Percentiles rank a stretch among this genome's conserved stretches.
Conservation (phyloP, 352 stramenopile species). For the Pythium myriotylum region DNA sequence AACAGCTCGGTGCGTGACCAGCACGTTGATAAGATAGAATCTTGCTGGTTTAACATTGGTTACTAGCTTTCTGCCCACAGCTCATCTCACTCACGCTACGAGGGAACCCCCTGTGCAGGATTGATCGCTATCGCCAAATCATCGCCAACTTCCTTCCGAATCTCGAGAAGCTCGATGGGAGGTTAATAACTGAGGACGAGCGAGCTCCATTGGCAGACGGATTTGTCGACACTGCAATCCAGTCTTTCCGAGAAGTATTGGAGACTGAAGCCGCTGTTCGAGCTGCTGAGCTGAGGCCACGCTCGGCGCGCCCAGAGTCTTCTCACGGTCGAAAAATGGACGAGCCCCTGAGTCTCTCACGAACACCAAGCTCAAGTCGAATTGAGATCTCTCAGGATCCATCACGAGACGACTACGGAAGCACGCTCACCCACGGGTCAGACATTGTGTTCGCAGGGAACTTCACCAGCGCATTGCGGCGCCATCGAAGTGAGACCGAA, state of each 20-base stretch:
- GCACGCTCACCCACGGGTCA: constrained; percentile 85
- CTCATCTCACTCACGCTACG: constrained; percentile 60
- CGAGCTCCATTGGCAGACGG: constrained; percentile 46
- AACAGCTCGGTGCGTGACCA: constrained; percentile 62
- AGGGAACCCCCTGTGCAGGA: constrained; percentile 66
- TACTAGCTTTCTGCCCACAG: constrained; percentile 63
- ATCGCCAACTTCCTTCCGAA: constrained; percentile 76
- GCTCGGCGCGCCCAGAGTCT: constrained; percentile 9
- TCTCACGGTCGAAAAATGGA: constrained; percentile 19
- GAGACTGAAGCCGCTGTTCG: neutral
- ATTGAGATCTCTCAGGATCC: constrained; percentile 4
- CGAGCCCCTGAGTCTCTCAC: neutral
- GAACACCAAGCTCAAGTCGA: constrained; percentile 4
- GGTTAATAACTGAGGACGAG: constrained; percentile 41
- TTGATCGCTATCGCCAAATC: constrained; percentile 66
- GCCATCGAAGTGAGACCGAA: constrained; percentile 69
- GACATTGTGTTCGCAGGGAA: constrained; percentile 90
- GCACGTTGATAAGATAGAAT: neutral
- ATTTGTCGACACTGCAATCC: constrained; percentile 52
- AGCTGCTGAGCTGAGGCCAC: neutral
- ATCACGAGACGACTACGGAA: constrained; percentile 54
- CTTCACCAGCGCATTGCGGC: constrained; percentile 79
- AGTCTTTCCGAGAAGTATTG: constrained; percentile 26
- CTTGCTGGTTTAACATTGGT: neutral
- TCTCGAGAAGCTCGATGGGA: constrained; percentile 58